These are phyloP conservation scores for Cutaneotrichosporon arboriforme DNA, from an alignment of 1,284 basidiomycete genomes.

Conservation along the genomic window DNA sequence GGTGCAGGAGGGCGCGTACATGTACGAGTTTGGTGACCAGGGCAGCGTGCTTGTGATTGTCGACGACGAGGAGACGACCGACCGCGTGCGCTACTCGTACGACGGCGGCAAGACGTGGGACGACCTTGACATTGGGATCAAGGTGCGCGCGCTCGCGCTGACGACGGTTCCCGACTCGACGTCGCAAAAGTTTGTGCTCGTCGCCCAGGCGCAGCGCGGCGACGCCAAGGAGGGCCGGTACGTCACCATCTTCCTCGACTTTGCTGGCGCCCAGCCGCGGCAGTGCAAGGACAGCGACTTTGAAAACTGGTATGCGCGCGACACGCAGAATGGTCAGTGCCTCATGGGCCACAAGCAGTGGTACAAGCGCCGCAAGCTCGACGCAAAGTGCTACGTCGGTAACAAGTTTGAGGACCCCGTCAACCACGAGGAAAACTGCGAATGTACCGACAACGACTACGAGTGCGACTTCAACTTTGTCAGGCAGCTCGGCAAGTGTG, in stretches of 20 bases:
- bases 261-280: constrained; percentile 62
- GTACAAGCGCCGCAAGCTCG: constrained; percentile 77
- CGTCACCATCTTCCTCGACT: constrained; percentile 77
- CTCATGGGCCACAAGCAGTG: constrained; percentile 98
- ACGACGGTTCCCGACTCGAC: constrained; percentile 87
- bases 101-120: constrained; percentile 80
- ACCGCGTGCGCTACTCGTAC: constrained; percentile 71
- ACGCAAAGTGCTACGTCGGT: constrained; percentile 85
- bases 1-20: constrained; percentile 70
- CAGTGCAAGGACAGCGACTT: constrained; percentile 73
- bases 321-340: constrained; percentile 63
- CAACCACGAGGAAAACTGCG: constrained; percentile 73
- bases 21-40: constrained; percentile 93
- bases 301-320: constrained; percentile 81
- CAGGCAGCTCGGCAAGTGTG: constrained; percentile 65
- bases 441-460: constrained; percentile 80
- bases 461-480: constrained; percentile 61
- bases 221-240: constrained; percentile 61
- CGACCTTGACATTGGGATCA: constrained; percentile 64
- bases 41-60: constrained; percentile 76
- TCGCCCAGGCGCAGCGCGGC: constrained; percentile 66
- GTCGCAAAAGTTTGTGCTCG: constrained; percentile 78
- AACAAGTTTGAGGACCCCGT: constrained; percentile 83
- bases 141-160: constrained; percentile 66
- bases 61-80: constrained; percentile 77